Evolutionary conservation across 805 yeast genomes (phyloP), one percentile per base, ranked within the genome.

Genomic region (Cyberlindnera japonica): DNA sequence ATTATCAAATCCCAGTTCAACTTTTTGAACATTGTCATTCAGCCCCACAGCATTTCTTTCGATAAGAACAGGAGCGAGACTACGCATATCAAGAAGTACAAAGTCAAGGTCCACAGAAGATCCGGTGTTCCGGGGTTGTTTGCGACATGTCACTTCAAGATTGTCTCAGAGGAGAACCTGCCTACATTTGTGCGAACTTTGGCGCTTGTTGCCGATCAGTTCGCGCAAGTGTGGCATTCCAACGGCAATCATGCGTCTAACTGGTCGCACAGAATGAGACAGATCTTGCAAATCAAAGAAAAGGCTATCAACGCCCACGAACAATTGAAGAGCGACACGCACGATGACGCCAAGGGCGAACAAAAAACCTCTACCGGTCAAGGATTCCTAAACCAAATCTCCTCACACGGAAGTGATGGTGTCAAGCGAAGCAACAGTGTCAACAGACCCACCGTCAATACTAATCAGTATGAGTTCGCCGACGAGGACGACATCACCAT

Each of bases 1-100:
- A 61, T 77, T 31, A 76, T 87, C 46, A 73, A 75, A 58, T 76
- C 88, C 11, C 95, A 88, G 62, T 88, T 88, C 69, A 87, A 83
- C 50, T 87, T 87, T 58, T 69, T 89, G 57, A 84, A 82, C 49
- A 77, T 88, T 46, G 95, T 86, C 26, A 77, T 88, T 20, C 70
- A 81, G 6, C 95, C 95, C 0, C 79, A 74, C 38, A 53, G 74
- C 44, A 27, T 51, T 36, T 51, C 60, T 2, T 47, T 45, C 22
- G 41, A 33, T n/a, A 47, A 43, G 21, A 22, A 45, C n/a, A 31
- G 41, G 16, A 35, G 36, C 19, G 36, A 25, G 18, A 38, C 41
- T 21, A 42, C 45, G 44, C 58, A 43, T 52, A 53, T 33, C 65
- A 62, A 55, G 37, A 71, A 62, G 51, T 86, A 69, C 64, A 75